Base-by-base conservation (phyloP, 495 filamentous ascomycete genomes). In the Terfezia claveryi region DNA sequence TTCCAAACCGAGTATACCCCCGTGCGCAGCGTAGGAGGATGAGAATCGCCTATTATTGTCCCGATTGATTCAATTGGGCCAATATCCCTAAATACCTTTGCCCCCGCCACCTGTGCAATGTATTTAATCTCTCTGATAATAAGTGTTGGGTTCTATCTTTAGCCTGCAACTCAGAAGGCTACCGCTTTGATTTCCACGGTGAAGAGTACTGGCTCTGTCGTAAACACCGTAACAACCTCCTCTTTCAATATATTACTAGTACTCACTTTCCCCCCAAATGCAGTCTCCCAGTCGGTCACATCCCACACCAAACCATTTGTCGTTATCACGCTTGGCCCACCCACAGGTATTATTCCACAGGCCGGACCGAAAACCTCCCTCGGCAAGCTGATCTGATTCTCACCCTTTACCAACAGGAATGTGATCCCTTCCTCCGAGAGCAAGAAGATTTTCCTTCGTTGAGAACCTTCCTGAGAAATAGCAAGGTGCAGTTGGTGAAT, bases 281-380 rank as follows among this genome's bases (percentile, higher is more conserved):
- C 72, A 0, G 87, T 94, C 57, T 72, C 67, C 83, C 86, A 89
- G 54, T 82, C 70, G 11, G 72, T 58, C 1, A 98, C 81, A 68
- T 98, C 85, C 89, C 91, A 98, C 62, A 89, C 79, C 49, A 98
- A 70, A 0, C 91, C 91, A 0, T 69, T 66, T 0, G 86, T 92
- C 2, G 76, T 82, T 58, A 98, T 83, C 2, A 72, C 57, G 38
- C 83, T 78, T 5, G 80, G 78, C 23, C 79, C 80, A 36, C 76
- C 81, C 16, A 95, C 66, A 0, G 91, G 91, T 53, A 98, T 73
- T 51, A 98, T 86, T 0, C 91, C 91, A 14, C 11, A 74, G 60
- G 6, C 50, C 57, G n/a, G 62, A 36, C 70, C 75, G 57, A 81
- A 70, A 37, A 70, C 60, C 17, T 59, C 58, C 7, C 55, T 52